Conservation (phyloP, 495 filamentous ascomycete species). For the Pyronema domesticum region DNA sequence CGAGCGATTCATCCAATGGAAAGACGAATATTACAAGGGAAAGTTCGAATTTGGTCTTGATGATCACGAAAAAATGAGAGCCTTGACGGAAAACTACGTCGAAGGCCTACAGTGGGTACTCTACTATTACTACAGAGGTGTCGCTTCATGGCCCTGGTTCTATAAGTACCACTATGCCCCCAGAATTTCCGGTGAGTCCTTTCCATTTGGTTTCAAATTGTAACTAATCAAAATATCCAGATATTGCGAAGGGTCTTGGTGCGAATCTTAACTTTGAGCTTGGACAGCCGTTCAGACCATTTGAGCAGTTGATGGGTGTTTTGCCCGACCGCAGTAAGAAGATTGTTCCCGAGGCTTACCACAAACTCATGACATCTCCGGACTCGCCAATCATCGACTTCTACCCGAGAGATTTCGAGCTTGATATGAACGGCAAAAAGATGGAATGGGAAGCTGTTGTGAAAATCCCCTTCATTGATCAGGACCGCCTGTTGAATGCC, state of each 20-base stretch:
- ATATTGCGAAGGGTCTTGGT: slow-evolving; percentile 72
- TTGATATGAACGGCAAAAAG: slow-evolving; percentile 99
- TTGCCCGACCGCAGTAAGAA: slow-evolving; percentile 91
- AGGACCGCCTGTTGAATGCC: slow-evolving; percentile 60
- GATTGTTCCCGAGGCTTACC: slow-evolving; percentile 78
- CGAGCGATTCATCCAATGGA: slow-evolving; percentile 75
- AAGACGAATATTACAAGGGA: slow-evolving; percentile 72
- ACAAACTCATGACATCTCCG: slow-evolving; percentile 74
- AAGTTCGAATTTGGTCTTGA: slow-evolving; percentile 85
- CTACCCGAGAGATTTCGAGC: slow-evolving; percentile 90
- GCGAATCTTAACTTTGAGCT: slow-evolving; percentile 83
- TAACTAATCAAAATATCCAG: slow-evolving; percentile 27
- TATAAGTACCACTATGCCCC: slow-evolving; percentile 93
- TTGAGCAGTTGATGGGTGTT: slow-evolving; percentile 96
- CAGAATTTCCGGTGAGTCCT: slow-evolving; percentile 63
- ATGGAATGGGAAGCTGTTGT: slow-evolving; percentile 99
- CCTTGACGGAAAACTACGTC: slow-evolving; percentile 88
- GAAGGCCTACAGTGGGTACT: slow-evolving; percentile 97
- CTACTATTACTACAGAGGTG: slow-evolving; percentile 93
- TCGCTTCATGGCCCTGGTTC: slow-evolving; percentile 97
- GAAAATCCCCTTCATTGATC: slow-evolving; percentile 97
- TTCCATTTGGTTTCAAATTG: not conserved
- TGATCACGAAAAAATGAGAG: slow-evolving; percentile 61
- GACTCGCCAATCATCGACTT: slow-evolving; percentile 96
- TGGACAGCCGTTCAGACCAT: slow-evolving; percentile 85